Evolutionary conservation across 257 asterid species (phyloP), one percentile per base, ranked within the genome.

Genomic region (Solanum verrucosum): DNA sequence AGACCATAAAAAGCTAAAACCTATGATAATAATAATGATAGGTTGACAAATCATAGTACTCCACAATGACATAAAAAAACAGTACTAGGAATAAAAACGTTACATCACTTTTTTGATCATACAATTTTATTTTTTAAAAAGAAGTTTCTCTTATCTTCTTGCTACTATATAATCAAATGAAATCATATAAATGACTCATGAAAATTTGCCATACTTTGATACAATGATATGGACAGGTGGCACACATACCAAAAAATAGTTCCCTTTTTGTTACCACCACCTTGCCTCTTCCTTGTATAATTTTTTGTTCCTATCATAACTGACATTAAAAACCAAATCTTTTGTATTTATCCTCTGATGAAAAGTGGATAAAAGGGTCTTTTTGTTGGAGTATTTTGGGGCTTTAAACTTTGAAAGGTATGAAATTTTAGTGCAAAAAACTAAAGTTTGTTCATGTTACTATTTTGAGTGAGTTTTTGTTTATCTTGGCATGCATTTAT

Each of bases 101-200:
- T 5, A 77, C 84, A 77, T 77, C 84, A 23, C 23, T 6, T 77
- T 77, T 40, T n/a, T 12, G 1, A 37, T 74, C 5, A n/a, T 27
- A 37, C 33, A 74, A 56, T 18, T 18, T 56, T 56, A 52, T 56
- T 52, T 16, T 6, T 46, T 4, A 18, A 52, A 65, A 13, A 10
- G 27, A 77, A 38, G 34, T 14, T 77, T 38, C 87, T 38, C 87
- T 67, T 63, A 85, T 85, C 87, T 85, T 85, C 81, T 85, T 65
- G 78, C 75, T 21, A 49, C 68, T 46, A 10, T 83, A 46, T 83
- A 21, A 29, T 31, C 87, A 33, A 35, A 84, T 84, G 7, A 84
- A 84, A 31, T 33, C 46, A 23, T 56, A 21, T 56, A 38, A 84
- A 59, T 84, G 87, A 84, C 87, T 34, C 52, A 60, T 38, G n/a